phyloP scores from a whole-genome alignment of 441 rosid genomes.

The Adansonia madagascariensis region DNA sequence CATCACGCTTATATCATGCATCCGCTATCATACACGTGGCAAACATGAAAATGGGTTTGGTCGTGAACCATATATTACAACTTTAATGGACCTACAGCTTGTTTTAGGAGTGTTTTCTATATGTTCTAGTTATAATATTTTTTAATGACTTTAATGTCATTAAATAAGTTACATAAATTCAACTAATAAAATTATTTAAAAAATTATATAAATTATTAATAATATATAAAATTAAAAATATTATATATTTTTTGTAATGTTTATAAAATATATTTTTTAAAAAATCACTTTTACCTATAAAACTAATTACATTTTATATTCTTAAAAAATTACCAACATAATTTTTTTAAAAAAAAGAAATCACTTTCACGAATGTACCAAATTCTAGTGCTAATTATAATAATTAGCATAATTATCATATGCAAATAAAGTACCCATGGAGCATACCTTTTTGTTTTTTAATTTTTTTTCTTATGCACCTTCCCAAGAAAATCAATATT shows the following conservation, averaged over 20 bases:
- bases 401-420: conserved; percentile 27
- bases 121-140: no score
- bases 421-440: not conserved
- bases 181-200: no score
- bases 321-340: no score
- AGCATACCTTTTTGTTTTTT: not conserved
- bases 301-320: no score
- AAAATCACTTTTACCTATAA: no score
- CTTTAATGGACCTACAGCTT: conserved; percentile 30
- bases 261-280: no score
- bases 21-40: conserved; percentile 54
- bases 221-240: no score
- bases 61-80: conserved; percentile 43
- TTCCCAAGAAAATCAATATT: conserved; percentile 24
- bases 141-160: no score
- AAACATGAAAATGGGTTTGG: conserved; percentile 49
- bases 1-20: conserved; percentile 70
- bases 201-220: no score
- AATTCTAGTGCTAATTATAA: not conserved
- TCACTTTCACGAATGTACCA: conserved; percentile 23
- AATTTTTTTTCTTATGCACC: conserved; percentile 21
- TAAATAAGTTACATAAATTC: no score
- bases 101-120: not conserved
- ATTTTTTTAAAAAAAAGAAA: no score
- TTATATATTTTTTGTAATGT: no score